Base-by-base conservation (phyloP, 805 yeast genomes). In the Yamadazyma sp. region DNA sequence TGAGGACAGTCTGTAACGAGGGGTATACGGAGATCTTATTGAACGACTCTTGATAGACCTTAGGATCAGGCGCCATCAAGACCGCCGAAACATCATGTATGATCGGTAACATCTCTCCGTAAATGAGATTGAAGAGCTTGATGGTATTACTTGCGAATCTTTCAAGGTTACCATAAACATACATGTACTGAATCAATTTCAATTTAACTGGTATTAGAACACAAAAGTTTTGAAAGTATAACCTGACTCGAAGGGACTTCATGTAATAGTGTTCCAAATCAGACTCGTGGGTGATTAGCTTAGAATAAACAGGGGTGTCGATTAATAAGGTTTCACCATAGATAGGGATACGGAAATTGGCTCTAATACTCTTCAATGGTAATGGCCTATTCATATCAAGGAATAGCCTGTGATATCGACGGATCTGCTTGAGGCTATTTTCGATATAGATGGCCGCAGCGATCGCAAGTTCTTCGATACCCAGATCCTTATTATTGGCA, bases 1-100 rank as follows among this genome's bases (percentile, higher is more conserved):
- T 77, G 42, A 70, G 55, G 18, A 61, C 49, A 31, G 53, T 47
- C 46, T 63, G 68, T 14, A 60, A 38, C 15, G 42, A 36, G 34
- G 19, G 13, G 21, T 34, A 31, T 18, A 42, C 9, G 8, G 37
- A 26, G 12, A 34, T 8, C 12, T 24, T 23, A 16, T 24, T 16
- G 17, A 33, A 4, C n/a, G 19, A n/a, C 12, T 33, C 36, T n/a
- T 24, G 12, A 12, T 22, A 20, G 18, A 22, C 6, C 5, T 10
- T 14, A 8, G 35, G 27, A 7, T 31, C 26, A 6, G 17, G 27
- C 3, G 25, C 11, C 5, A n/a, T 13, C 21, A 33, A 11, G 2
- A 10, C 29, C 6, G 10, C 6, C 24, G 18, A 6, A 17, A 33
- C 28, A 14, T 33, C 36, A 16, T 15, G 12, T 6, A 33, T 6